Evolutionary conservation across 495 filamentous ascomycete species (phyloP), one percentile per base, ranked within the genome.

Genomic region (Podospora pseudoanserina): DNA sequence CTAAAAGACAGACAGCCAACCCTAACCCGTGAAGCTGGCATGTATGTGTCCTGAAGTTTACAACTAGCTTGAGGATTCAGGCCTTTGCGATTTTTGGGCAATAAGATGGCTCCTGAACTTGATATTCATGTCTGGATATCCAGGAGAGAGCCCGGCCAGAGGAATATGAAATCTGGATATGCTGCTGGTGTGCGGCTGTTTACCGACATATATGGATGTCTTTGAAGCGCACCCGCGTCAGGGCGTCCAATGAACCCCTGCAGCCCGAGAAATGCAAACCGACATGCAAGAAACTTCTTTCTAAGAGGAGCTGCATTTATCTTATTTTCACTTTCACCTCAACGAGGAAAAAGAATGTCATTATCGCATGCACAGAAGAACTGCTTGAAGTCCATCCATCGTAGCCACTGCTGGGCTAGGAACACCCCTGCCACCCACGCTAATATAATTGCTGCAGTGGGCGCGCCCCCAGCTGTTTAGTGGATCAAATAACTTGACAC

Each of bases 391-490:
- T 49, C 39, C 5, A 16, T 49, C 39, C 5, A 16, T 18, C 9
- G 1, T 3, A 11, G 39, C 39, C 7, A 18, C 13, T 13, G 39
- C 39, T 49, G 9, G 39, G 7, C 39, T 11, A 49, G 39, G 9
- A 49, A 13, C 39, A 49, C 39, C 39, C 39, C 39, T 49, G 39
- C 11, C 5, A 13, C 9, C 2, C 39, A 1, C 39, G 13, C 39
- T 18, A 49, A 49, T 49, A 13, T 49, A 16, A 49, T 49, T 11
- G 39, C 39, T 49, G 39, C 13, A 49, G 39, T 49, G 39, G 39
- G 39, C 39, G 15, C 30, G 13, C 39, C 39, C 39, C 39, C 39
- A 49, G 39, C 39, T 13, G 11, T 67, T 65, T 67, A 64, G 64
- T 65, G 58, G 30, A 20, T 57, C 4, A 49, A 49, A 49, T 16